phyloP scores from a whole-genome alignment of 2,329 filamentous ascomycete genomes.

The Botryotinia calthae region DNA sequence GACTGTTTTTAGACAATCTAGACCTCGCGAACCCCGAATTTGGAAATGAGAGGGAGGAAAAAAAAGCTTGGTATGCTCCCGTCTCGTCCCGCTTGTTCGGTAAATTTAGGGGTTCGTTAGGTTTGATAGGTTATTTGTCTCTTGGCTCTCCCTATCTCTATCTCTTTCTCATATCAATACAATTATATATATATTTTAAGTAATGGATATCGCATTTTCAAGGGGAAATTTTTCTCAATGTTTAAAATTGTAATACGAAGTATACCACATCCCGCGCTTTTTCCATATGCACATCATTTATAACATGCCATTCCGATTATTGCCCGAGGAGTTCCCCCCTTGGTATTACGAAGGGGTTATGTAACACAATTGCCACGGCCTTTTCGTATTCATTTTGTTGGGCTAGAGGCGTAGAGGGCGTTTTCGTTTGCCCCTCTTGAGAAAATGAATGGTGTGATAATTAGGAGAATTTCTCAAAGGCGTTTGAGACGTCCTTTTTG shows the following conservation, averaged over 20 bases:
- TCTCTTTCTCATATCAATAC: background rate
- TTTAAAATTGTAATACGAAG: background rate
- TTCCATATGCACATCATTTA: background rate
- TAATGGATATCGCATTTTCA: background rate
- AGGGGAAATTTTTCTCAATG: background rate
- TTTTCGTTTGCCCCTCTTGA: background rate
- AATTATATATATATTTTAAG: background rate
- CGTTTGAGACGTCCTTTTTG: background rate
- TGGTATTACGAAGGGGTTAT: background rate
- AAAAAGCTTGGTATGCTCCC: background rate
- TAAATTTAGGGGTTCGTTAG: constrained; percentile 7
- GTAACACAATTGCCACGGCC: background rate
- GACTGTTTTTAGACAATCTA: background rate
- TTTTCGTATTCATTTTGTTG: constrained; percentile 13
- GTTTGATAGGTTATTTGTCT: background rate
- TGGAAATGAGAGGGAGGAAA: background rate
- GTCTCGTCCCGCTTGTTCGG: background rate
- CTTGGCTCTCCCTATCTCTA: background rate
- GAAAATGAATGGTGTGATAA: background rate
- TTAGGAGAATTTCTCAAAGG: background rate
- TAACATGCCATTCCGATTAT: background rate
- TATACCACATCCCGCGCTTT: background rate
- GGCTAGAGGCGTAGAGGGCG: background rate
- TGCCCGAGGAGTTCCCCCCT: background rate
- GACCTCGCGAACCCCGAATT: background rate